Evolutionary conservation across 768 basidiomycete genomes (phyloP), one percentile per base, ranked within the genome.

Genomic region (Leccinum fibrillosum): DNA sequence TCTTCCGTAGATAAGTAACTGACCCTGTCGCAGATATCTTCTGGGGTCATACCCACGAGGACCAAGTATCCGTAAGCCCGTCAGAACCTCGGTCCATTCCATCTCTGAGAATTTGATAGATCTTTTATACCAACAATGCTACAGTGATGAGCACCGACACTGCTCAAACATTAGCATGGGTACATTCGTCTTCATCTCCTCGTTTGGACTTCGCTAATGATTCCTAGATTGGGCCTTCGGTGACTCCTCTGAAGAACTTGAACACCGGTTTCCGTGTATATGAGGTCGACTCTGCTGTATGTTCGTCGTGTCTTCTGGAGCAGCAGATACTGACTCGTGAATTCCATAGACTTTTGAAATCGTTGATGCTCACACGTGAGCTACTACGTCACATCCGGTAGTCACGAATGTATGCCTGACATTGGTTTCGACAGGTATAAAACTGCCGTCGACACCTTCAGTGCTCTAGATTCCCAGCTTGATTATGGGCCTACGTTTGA

Each of bases 11-110:
- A 44, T 8, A 51, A 19, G 17, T 61, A 44, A 57, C 58, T 61
- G 64, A 62, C 56, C 52, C 53, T 51, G 26, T 42, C 52, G 39
- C 55, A 85, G 87, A 82, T 62, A 82, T 90, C n/a, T 89, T 90
- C 76, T 91, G 78, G 66, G 89, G 89, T 6, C 90, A 91, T 64
- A 83, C 85, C 0, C 88, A 90, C 56, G 86, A 90, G 67, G 89
- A 90, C 69, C 80, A 88, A 71, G 62, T 89, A 42, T 84, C 81
- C 30, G 86, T 86, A 58, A 26, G 77, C 55, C 30, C n/a, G 50
- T 54, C 15, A 8, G 32, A 47, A 25, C n/a, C 26, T 21, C 2
- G 19, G 7, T 30, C 28, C 17, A 45, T 12, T 48, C 23, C 21
- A 19, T 52, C 17, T 49, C 53, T 34, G 35, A 51, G 39, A 56